These are phyloP conservation scores for Cladosporium oxysporum DNA, from an alignment of 2,329 filamentous ascomycete species.

Conservation along the genomic window DNA sequence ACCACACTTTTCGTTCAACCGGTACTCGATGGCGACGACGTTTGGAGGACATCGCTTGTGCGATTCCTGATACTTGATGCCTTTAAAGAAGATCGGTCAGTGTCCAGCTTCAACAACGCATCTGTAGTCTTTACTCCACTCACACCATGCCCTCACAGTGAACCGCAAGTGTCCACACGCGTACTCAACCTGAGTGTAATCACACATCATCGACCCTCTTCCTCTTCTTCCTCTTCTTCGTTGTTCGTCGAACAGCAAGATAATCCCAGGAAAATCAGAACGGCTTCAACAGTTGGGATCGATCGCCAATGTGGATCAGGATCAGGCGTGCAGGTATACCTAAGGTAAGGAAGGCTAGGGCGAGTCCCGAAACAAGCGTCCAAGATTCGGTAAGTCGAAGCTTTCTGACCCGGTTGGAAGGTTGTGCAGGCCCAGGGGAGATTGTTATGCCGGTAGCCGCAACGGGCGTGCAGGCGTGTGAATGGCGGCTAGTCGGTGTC, in stretches of 20 bases:
- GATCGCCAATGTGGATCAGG: background rate
- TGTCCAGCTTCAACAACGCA: background rate
- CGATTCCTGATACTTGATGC: conserved; percentile 53
- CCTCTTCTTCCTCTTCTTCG: background rate
- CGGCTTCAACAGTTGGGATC: conserved; percentile 19
- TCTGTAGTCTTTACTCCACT: conserved; percentile 6
- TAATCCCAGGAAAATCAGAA: background rate
- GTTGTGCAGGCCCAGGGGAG: conserved; percentile 16
- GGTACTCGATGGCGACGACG: conserved; percentile 55
- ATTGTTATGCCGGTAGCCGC: conserved; percentile 19
- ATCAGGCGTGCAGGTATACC: conserved; percentile 8
- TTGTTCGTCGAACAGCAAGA: background rate
- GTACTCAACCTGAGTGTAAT: conserved; percentile 61
- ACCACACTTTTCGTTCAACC: conserved; percentile 52
- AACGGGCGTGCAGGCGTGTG: conserved; percentile 17
- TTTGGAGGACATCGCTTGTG: conserved; percentile 58
- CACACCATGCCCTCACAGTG: conserved; percentile 58
- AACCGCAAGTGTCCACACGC: conserved; percentile 57
- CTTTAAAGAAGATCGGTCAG: conserved; percentile 21
- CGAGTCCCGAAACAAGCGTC: conserved; percentile 11
- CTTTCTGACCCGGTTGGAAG: conserved; percentile 3
- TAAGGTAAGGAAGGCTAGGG: conserved; percentile 12
- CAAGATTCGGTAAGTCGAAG: conserved; percentile 12
- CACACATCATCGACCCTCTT: conserved; percentile 51
- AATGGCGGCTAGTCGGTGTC: conserved; percentile 8